These are phyloP conservation scores for Schizopora paradoxa DNA, from an alignment of 1,284 basidiomycete species.

Conservation along the genomic window DNA sequence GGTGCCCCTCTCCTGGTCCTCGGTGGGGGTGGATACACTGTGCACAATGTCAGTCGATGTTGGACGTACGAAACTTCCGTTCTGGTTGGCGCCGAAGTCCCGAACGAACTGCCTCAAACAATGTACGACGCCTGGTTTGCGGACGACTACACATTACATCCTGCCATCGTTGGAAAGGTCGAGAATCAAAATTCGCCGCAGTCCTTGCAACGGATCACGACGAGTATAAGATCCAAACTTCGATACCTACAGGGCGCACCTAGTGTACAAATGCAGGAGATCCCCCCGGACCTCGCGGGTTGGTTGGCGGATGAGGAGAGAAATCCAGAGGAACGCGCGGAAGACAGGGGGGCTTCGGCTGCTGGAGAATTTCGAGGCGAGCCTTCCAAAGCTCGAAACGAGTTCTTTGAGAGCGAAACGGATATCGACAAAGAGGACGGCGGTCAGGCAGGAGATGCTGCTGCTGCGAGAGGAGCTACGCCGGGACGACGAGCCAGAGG, in stretches of 20 bases:
- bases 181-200: constrained; percentile 89
- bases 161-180: constrained; percentile 84
- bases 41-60: constrained; percentile 95
- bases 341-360: constrained; percentile 50
- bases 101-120: constrained; percentile 84
- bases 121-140: constrained; percentile 93
- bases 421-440: constrained; percentile 47
- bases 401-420: constrained; percentile 69
- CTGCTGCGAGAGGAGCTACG: constrained; percentile 3
- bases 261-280: constrained; percentile 93
- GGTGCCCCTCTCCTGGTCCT: constrained; percentile 86
- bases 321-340: constrained; percentile 66
- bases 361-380: constrained; percentile 56
- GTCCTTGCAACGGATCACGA: constrained; percentile 81
- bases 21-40: constrained; percentile 94
- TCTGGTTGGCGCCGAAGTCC: constrained; percentile 78
- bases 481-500: constrained; percentile 10
- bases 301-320: constrained; percentile 75
- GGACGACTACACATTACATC: constrained; percentile 90
- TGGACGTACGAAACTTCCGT: constrained; percentile 99
- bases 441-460: neutral
- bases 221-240: constrained; percentile 84
- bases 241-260: constrained; percentile 94
- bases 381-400: constrained; percentile 49
- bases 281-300: constrained; percentile 87